Evolutionary conservation across 176 grass and related monocot genomes (phyloP), one percentile per base, ranked within the genome.

Genomic region (Aegilops longissima): DNA sequence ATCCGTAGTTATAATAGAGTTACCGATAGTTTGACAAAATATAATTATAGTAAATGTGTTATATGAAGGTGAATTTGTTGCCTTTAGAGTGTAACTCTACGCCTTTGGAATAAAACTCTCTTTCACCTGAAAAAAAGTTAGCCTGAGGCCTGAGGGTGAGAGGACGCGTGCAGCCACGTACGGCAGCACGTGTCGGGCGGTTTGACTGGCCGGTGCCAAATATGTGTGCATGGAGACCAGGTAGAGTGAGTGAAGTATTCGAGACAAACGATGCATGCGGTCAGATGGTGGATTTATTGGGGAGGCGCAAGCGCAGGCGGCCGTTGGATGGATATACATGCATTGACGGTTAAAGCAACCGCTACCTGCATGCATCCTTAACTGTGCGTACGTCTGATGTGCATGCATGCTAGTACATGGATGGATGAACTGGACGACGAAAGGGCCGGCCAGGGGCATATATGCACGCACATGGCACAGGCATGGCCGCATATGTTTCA

Each of bases 141-240:
- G 51, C 16, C 16, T 6, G 51, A 54, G 0, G 51, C 16, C 16
- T 6, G 51, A 54, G 0, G 51, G 51, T 18, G 51, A 54, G 51
- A 54, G 2, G 51, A 16, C 51, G 36, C 21, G 10, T 16, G 1
- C 71, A 27, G 73, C 16, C 73, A 76, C 73, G 73, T 76, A 76
- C 31, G 14, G 16, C 8, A 12, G 8, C 73, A 54, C 73, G 73
- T 54, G 73, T 76, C 25, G 45, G 30, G 3, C 25, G 45, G 25
- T 31, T 76, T 76, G 73, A 76, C 73, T 76, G 73, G 73, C 73
- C 73, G 73, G 73, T 76, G 73, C 44, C 13, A 51, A 27, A 10
- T 23, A 40, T 70, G 13, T 44, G 27, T 29, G 42, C 40, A 75
- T 12, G 73, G 4, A 54, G 47, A 76, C 25, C 42, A 74, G 12